Percentiles rank a stretch among this genome's conserved stretches.
These are phyloP conservation scores for Nakazawaea populi DNA, from an alignment of 805 yeast genomes.

Conservation along the genomic window DNA sequence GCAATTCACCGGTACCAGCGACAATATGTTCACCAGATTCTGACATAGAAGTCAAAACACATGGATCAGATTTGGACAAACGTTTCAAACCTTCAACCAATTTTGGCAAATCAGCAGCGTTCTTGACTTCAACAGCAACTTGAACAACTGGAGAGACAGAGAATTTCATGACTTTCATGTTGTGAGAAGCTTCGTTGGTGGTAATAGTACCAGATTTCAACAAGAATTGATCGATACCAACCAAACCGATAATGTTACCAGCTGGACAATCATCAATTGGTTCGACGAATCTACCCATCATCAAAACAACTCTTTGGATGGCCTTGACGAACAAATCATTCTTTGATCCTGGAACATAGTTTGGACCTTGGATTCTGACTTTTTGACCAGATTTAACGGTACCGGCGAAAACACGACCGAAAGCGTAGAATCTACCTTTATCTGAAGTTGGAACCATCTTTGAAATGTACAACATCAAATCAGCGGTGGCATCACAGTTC, in stretches of 20 bases:
- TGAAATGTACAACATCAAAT: constrained; percentile 98
- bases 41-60: constrained; percentile 83
- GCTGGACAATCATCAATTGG: constrained; percentile 99
- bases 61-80: constrained; percentile 98
- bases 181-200: constrained; percentile 95
- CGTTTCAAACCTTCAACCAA: constrained; percentile 99
- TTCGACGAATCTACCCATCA: constrained; percentile 99
- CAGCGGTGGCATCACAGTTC: constrained; percentile 98
- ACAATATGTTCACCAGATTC: constrained; percentile 99
- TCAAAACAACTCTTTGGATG: constrained; percentile 97
- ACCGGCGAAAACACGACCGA: constrained; percentile 99
- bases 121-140: constrained; percentile 99
- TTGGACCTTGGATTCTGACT: constrained; percentile 99
- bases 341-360: constrained; percentile 98
- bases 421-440: constrained; percentile 99
- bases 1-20: constrained; percentile 99
- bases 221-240: constrained; percentile 99
- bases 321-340: constrained; percentile 96
- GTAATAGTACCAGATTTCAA: constrained; percentile 99
- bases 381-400: constrained; percentile 98
- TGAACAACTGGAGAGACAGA: constrained; percentile 99
- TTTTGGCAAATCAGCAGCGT: constrained; percentile 98
- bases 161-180: constrained; percentile 99
- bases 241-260: constrained; percentile 99
- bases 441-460: constrained; percentile 99